Base-by-base conservation (phyloP, 1,284 basidiomycete genomes). In the Meira nashicola region DNA sequence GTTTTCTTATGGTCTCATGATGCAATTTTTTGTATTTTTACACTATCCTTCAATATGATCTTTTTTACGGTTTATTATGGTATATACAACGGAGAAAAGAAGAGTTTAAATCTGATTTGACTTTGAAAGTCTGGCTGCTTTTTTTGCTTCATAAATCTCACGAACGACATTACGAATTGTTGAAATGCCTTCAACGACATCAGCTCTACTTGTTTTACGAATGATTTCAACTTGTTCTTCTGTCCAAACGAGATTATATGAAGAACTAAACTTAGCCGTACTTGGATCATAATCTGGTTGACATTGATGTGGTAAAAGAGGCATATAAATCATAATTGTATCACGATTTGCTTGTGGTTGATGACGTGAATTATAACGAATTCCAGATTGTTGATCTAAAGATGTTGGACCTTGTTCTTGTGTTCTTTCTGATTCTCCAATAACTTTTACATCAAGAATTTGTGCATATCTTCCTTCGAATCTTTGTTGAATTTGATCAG, bases 181-280 rank as follows among this genome's bases (percentile, higher is more conserved):
- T 25, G 61, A 55, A 25, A 68, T 17, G n/a, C 62, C 70, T 38
- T 69, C 63, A 5, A 54, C 73, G 39, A 72, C 50, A 47, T 74
- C 73, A 21, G 65, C 67, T 55, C 58, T 51, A 2, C 67, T 55
- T 9, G 71, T 71, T 25, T 49, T 60, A 7, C 71, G 58, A 6
- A 75, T 49, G 5, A 64, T 70, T 17, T 67, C 40, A 17, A 76
- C 73, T 58, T 76, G 69, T 10, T 67, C 63, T 2, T 69, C 66
- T 9, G 73, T 73, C 74, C 74, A 76, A 17, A 73, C 67, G 28
- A 76, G 63, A 50, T 76, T 76, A 54, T 76, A 76, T 40, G 67
- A 71, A 25, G 70, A 73, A 48, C 66, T 70, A 56, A 73, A 73
- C 14, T 47, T 11, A 1, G 70, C 55, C 10, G 63, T 68, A 50